These are phyloP conservation scores for Entophlyctis helioformis DNA, from an alignment of 192 early-diverging fungal species.

Conservation along the genomic window DNA sequence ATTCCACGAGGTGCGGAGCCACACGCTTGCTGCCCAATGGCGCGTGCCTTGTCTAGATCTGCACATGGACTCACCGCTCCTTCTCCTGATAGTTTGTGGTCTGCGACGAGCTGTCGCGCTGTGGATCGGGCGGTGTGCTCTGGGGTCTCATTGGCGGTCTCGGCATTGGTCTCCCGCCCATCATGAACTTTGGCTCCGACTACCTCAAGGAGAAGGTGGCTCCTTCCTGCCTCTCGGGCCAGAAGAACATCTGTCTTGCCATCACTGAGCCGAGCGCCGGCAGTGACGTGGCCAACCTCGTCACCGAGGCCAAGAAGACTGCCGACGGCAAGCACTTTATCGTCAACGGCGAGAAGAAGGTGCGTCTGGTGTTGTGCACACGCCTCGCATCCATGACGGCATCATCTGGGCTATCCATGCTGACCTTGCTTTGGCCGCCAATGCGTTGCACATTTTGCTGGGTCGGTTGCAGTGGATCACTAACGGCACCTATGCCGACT, in stretches of 20 bases:
- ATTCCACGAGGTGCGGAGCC: too few species aligned
- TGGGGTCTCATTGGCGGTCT: conserved; percentile 63
- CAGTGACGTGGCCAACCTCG: conserved; percentile 66
- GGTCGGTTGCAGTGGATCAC: conserved; percentile 22
- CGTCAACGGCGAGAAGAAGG: conserved; percentile 76
- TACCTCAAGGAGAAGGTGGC: conserved; percentile 57
- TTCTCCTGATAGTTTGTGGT: too few species aligned
- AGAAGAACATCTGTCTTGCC: conserved; percentile 68
- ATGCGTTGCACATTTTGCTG: neutral
- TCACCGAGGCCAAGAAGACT: conserved; percentile 48
- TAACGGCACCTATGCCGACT: conserved; percentile 72
- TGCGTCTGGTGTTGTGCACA: too few species aligned
- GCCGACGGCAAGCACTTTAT: conserved; percentile 61
- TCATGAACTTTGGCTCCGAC: conserved; percentile 57
- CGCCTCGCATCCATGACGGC: too few species aligned
- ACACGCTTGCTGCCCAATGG: too few species aligned
- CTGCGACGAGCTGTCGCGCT: conserved; percentile 68
- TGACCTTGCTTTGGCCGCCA: too few species aligned
- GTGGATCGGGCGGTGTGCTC: conserved; percentile 66
- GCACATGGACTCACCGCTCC: too few species aligned
- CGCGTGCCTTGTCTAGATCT: too few species aligned
- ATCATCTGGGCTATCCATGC: too few species aligned
- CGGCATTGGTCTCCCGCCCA: conserved; percentile 60
- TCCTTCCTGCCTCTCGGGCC: conserved; percentile 49
- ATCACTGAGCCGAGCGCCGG: conserved; percentile 65